Base-by-base conservation (phyloP, 306 rosid species). In the Myrica gale region DNA sequence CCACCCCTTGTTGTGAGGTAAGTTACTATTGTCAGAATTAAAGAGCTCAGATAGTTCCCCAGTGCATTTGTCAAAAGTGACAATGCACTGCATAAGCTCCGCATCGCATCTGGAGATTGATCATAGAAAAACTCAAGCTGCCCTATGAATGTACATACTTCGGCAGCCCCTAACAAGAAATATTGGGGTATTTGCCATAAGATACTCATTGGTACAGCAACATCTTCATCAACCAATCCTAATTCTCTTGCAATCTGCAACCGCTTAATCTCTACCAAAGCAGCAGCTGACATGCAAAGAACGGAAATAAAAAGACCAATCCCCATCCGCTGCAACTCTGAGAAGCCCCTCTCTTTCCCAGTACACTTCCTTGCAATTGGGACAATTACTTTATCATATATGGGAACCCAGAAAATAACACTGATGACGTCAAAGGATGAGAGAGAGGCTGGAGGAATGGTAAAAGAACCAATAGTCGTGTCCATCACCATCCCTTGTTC, bases 71-170 rank as follows among this genome's bases (percentile, higher is more conserved):
- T 95, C 77, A 95, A 81, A 55, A 95, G 95, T 2, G 97, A 87
- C 78, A 95, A 78, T 9, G 99, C 99, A 50, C 97, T 92, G 80
- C 99, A 95, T 71, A 95, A 82, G 82, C 97, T 92, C 75, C 99
- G 83, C 97, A 95, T 95, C 0, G 97, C 99, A 63, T 95, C 99
- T 0, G 97, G 99, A 48, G 99, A 92, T 81, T 95, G 97, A 71
- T 95, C 97, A 12, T 95, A 92, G 86, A 95, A 95, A 87, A 95
- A 95, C 88, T 95, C 97, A 0, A 90, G 92, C 83, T 95, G 97
- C 52, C 99, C 99, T 3, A 95, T 84, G 53, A 90, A 92, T 21
- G 96, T 92, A 83, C 74, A 95, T 39, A 95, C 75, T 82, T 95
- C 99, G 0, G 99, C 96, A 1, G 97, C 96, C 0, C 98, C 97